phyloP scores from a whole-genome alignment of 768 basidiomycete genomes.

The Lactarius evosmus region DNA sequence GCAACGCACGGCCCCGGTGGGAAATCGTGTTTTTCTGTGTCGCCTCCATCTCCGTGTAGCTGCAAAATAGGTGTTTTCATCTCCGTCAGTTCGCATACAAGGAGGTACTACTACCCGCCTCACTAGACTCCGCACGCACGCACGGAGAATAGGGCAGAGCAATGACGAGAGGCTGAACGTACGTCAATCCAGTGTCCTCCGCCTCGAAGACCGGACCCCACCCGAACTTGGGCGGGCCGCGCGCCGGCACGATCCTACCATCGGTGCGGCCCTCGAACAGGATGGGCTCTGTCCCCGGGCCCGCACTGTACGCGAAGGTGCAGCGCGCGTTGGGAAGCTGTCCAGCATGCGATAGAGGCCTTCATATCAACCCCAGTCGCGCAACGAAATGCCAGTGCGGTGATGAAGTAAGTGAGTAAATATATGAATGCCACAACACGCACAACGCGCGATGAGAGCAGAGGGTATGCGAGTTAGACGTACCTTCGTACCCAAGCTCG shows the following conservation, averaged over 20 bases:
- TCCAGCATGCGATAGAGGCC: constrained; percentile 79
- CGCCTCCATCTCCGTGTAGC: constrained; percentile 66
- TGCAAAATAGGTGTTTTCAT: constrained; percentile 28
- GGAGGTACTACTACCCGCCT: too few relatives aligned
- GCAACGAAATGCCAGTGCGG: too few relatives aligned
- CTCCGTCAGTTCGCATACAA: background rate
- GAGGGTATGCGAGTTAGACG: constrained; percentile 15
- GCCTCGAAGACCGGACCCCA: constrained; percentile 91
- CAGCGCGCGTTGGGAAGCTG: constrained; percentile 78
- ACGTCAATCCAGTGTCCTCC: constrained; percentile 77
- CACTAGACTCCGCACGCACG: background rate
- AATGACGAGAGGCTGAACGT: constrained; percentile 24
- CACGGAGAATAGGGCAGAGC: constrained; percentile 8
- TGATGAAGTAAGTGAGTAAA: too few relatives aligned
- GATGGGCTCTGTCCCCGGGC: constrained; percentile 75
- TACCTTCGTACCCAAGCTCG: constrained; percentile 80
- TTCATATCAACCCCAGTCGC: too few relatives aligned
- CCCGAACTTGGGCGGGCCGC: constrained; percentile 78
- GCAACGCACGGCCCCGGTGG: constrained; percentile 63
- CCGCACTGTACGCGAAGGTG: constrained; percentile 91
- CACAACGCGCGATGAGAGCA: background rate
- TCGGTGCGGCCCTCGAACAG: constrained; percentile 86
- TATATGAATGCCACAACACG: too few relatives aligned
- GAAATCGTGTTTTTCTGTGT: constrained; percentile 62
- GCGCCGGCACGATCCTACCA: constrained; percentile 82